Evolutionary conservation across 495 filamentous ascomycete genomes (phyloP).

Genomic region (Talaromyces ruber): DNA sequence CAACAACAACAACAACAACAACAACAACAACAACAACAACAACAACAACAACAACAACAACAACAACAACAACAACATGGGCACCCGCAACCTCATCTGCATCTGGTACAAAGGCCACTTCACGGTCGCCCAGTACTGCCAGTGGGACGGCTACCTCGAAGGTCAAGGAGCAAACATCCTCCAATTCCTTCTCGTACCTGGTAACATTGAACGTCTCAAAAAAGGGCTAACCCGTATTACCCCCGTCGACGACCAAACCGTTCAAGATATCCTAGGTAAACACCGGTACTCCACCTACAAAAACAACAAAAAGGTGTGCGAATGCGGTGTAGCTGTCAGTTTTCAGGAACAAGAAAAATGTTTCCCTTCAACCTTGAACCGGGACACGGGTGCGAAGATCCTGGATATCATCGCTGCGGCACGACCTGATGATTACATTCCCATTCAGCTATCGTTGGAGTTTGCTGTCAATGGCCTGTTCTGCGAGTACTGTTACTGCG

Average conservation of each 20-base stretch:
- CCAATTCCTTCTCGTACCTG: conserved; percentile 8
- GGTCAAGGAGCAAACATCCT: conserved; percentile 10
- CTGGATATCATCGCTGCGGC: conserved; percentile 7
- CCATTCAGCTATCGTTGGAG: neutral
- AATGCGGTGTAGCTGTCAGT: neutral
- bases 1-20: too few relatives aligned
- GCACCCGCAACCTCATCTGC: conserved; percentile 8
- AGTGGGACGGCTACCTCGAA: conserved; percentile 12
- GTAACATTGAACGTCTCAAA: conserved; percentile 12
- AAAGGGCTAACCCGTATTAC: conserved; percentile 7
- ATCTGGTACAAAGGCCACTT: conserved; percentile 7
- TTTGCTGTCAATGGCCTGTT: conserved; percentile 2
- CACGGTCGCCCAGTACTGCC: conserved; percentile 12
- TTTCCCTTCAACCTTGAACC: neutral
- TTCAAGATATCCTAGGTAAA: neutral
- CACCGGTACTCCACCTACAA: neutral
- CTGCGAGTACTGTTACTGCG: conserved; percentile 8
- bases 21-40: too few relatives aligned
- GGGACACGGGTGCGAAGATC: conserved; percentile 6
- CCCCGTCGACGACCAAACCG: conserved; percentile 1
- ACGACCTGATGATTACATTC: neutral
- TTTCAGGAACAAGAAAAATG: neutral
- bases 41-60: too few relatives aligned
- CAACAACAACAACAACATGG: neutral
- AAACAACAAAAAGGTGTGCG: neutral